phyloP scores from a whole-genome alignment of 768 basidiomycete genomes.

The Dictyophora rubrovolvata region DNA sequence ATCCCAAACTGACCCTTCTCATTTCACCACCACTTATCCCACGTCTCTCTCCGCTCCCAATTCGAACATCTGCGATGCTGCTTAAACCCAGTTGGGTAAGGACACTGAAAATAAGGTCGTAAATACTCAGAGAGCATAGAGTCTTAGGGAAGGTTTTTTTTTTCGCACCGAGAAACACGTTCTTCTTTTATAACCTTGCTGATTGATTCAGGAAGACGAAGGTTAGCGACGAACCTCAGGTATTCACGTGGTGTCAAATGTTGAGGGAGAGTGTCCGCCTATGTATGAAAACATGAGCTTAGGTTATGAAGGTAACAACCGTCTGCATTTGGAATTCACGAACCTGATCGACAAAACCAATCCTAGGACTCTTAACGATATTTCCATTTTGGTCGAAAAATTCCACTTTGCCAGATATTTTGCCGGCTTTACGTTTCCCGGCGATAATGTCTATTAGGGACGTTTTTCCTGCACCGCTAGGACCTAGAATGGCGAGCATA shows the following conservation, averaged over 20 bases:
- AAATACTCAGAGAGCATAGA: not conserved
- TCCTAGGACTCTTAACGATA: slow-evolving; percentile 16
- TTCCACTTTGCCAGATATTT: slow-evolving; percentile 51
- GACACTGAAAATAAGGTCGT: slow-evolving; percentile 26
- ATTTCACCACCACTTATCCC: slow-evolving; percentile 92
- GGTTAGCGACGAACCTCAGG: slow-evolving; percentile 73
- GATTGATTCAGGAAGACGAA: slow-evolving; percentile 71
- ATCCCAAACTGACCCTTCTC: slow-evolving; percentile 80
- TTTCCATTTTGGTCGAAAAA: slow-evolving; percentile 28
- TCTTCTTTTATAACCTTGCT: slow-evolving; percentile 49
- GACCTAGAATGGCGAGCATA: slow-evolving; percentile 87
- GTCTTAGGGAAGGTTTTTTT: slow-evolving; percentile 8
- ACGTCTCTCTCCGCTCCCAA: slow-evolving; percentile 62
- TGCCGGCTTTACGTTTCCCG: slow-evolving; percentile 69
- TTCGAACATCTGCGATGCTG: slow-evolving; percentile 57
- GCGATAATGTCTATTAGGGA: slow-evolving; percentile 88
- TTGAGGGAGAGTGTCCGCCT: slow-evolving; percentile 75
- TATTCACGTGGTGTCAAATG: slow-evolving; percentile 75
- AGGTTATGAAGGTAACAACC: slow-evolving; percentile 27
- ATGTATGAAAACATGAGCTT: slow-evolving; percentile 58
- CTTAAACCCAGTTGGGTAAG: slow-evolving; percentile 72
- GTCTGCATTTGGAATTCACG: slow-evolving; percentile 15
- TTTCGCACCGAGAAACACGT: slow-evolving; percentile 42
- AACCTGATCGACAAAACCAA: slow-evolving; percentile 32
- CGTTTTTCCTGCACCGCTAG: slow-evolving; percentile 89